A percentile compares a stretch with the other conserved stretches of the same genome.
Evolutionary conservation across 208 protist genomes (phyloP).

Genomic region (Trypanosoma congolense): DNA sequence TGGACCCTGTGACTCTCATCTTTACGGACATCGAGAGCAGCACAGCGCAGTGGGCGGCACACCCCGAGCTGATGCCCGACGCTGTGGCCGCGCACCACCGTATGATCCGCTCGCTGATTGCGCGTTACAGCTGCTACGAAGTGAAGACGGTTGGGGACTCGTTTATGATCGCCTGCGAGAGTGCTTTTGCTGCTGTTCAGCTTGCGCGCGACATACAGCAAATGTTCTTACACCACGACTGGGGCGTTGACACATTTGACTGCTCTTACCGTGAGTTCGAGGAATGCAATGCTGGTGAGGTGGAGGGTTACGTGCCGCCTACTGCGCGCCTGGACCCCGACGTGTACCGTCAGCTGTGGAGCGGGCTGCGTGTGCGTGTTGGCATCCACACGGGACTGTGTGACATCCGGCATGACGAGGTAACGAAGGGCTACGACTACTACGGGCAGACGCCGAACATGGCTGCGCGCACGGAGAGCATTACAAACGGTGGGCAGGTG

Average conservation of each 20-base stretch:
- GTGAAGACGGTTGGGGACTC: conserved; percentile 82
- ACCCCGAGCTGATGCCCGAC: conserved; percentile 47
- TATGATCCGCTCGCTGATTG: conserved; percentile 47
- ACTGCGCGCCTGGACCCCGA: conserved; percentile 26
- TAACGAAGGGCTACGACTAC: conserved; percentile 21
- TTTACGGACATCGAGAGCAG: conserved; percentile 82
- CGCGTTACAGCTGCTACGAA: conserved; percentile 64
- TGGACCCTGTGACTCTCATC: conserved; percentile 46
- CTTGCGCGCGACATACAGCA: neutral
- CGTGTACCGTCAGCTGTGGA: conserved; percentile 33
- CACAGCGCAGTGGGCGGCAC: conserved; percentile 63
- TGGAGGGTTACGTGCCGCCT: conserved; percentile 16
- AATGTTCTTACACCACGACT: conserved; percentile 30
- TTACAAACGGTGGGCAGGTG: conserved; percentile 2
- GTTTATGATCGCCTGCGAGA: conserved; percentile 23
- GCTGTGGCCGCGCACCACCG: conserved; percentile 58
- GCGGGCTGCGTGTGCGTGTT: conserved; percentile 43
- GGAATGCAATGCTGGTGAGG: conserved; percentile 14
- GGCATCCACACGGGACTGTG: conserved; percentile 51
- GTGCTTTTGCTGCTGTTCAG: neutral
- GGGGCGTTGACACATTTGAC: conserved; percentile 35
- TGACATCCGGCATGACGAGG: conserved; percentile 45
- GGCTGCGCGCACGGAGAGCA: conserved; percentile 2
- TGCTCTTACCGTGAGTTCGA: conserved; percentile 38
- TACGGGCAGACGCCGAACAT: conserved; percentile 3